A percentile compares a stretch with the other conserved stretches of the same genome.
Evolutionary conservation across 148 eudicot genomes (phyloP).

Genomic region (Dysphania ambrosioides): DNA sequence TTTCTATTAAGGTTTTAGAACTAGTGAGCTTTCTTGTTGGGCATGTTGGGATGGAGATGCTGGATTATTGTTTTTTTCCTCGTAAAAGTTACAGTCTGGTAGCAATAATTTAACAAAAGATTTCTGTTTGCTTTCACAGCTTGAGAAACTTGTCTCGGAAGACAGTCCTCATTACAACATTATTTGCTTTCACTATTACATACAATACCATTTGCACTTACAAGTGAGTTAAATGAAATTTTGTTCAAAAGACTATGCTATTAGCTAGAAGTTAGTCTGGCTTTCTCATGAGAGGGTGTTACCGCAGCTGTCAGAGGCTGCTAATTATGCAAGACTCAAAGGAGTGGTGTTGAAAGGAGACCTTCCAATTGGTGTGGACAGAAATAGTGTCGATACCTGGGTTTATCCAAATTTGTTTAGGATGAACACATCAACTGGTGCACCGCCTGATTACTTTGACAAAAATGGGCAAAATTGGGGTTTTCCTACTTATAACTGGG

Average conservation of each 20-base stretch:
- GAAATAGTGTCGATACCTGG: slow-evolving; percentile 98
- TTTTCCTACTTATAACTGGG: slow-evolving; percentile 97
- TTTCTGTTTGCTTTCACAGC: too few relatives aligned
- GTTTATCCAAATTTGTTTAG: slow-evolving; percentile 84
- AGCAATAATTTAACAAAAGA: too few relatives aligned
- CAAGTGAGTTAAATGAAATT: slow-evolving; percentile 46
- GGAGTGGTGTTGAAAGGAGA: slow-evolving; percentile 94
- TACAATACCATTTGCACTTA: slow-evolving; percentile 81
- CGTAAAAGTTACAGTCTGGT: background rate
- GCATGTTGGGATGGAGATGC: background rate
- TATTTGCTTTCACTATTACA: slow-evolving; percentile 78
- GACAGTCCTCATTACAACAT: slow-evolving; percentile 66
- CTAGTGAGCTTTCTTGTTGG: background rate
- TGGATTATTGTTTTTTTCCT: background rate
- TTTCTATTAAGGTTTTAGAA: background rate
- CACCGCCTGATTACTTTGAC: slow-evolving; percentile 99
- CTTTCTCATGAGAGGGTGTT: slow-evolving; percentile 3
- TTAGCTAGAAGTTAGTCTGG: slow-evolving; percentile 11
- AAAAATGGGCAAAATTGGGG: slow-evolving; percentile 99
- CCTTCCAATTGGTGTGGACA: slow-evolving; percentile 94
- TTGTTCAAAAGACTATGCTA: background rate
- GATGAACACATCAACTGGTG: slow-evolving; percentile 97
- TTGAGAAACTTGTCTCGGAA: slow-evolving; percentile 73
- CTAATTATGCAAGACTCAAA: slow-evolving; percentile 81
- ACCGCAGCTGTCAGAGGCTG: slow-evolving; percentile 73